phyloP scores from a whole-genome alignment of 306 rosid genomes.

The Pachyrhizus erosus region DNA sequence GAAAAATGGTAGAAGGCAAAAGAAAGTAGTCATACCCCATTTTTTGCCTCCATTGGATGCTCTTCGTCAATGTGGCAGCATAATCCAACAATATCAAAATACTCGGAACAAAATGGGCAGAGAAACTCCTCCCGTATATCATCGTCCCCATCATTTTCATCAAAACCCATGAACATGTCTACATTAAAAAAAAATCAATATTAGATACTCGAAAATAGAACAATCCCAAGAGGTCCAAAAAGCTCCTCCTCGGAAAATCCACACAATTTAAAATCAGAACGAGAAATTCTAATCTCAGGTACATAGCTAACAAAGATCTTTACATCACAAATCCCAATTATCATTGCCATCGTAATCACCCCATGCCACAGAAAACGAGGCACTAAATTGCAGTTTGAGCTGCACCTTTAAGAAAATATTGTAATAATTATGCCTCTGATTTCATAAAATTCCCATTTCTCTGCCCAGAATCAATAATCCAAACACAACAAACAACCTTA shows the following conservation, averaged over 20 bases:
- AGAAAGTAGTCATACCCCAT: slow-evolving; percentile 74
- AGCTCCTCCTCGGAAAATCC: slow-evolving; percentile 19
- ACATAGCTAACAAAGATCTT: slow-evolving; percentile 15
- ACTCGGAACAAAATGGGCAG: slow-evolving; percentile 93
- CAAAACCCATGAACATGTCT: slow-evolving; percentile 94
- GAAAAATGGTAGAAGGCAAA: slow-evolving; percentile 14
- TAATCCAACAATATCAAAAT: slow-evolving; percentile 89
- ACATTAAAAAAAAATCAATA: slow-evolving; percentile 45
- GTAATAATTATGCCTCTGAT: not conserved
- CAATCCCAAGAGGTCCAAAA: not conserved
- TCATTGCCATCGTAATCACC: not conserved
- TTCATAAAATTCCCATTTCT: slow-evolving; percentile 11
- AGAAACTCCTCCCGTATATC: slow-evolving; percentile 90
- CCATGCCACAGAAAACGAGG: not conserved
- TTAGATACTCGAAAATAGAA: slow-evolving; percentile 17
- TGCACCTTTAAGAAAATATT: not conserved
- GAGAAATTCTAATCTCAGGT: not conserved
- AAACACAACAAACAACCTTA: slow-evolving; percentile 7
- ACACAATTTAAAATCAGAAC: slow-evolving; percentile 3
- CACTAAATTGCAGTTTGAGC: not conserved
- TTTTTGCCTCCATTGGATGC: slow-evolving; percentile 84
- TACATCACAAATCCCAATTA: slow-evolving; percentile 20
- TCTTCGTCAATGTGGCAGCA: slow-evolving; percentile 99
- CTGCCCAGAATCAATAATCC: not conserved
- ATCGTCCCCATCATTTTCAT: slow-evolving; percentile 85